phyloP scores from a whole-genome alignment of 768 basidiomycete species.

The Tylopilus sp. region DNA sequence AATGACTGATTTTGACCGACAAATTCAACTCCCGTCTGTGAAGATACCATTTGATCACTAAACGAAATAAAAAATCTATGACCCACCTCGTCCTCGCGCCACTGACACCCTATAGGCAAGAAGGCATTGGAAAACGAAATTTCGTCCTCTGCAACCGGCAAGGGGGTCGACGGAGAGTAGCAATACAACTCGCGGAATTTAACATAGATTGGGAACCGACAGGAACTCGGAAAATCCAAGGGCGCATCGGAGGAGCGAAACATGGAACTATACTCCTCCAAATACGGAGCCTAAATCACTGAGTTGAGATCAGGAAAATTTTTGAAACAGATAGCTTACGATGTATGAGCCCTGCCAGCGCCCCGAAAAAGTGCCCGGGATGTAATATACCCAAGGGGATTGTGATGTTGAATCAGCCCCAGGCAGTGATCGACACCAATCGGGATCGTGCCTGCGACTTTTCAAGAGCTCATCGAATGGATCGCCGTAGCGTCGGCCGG shows the following conservation, averaged over 20 bases:
- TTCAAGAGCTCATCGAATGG: conserved; percentile 18
- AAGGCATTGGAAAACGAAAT: conserved; percentile 43
- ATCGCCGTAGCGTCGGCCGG: conserved; percentile 20
- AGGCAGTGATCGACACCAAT: conserved; percentile 25
- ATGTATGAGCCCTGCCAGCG: conserved; percentile 49
- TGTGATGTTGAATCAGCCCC: neutral
- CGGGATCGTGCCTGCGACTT: conserved; percentile 32
- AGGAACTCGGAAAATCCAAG: conserved; percentile 32
- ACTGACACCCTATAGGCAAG: conserved; percentile 40
- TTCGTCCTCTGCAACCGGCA: conserved; percentile 34
- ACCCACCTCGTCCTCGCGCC: conserved; percentile 31
- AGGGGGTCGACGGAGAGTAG: conserved; percentile 29
- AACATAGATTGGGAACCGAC: conserved; percentile 47
- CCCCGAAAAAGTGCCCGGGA: conserved; percentile 43
- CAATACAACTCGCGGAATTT: conserved; percentile 47
- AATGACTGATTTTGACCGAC: conserved; percentile 34
- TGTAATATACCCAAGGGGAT: conserved; percentile 30
- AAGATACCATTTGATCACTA: neutral
- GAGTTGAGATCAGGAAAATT: neutral
- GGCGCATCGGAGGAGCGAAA: conserved; percentile 32
- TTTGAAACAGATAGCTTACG: conserved; percentile 29
- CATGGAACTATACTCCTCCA: conserved; percentile 39
- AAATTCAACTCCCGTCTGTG: conserved; percentile 30
- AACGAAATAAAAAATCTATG: neutral
- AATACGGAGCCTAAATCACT: conserved; percentile 35